Evolutionary conservation across 2,329 filamentous ascomycete species (phyloP).

Genomic region (Colletotrichum filicis): DNA sequence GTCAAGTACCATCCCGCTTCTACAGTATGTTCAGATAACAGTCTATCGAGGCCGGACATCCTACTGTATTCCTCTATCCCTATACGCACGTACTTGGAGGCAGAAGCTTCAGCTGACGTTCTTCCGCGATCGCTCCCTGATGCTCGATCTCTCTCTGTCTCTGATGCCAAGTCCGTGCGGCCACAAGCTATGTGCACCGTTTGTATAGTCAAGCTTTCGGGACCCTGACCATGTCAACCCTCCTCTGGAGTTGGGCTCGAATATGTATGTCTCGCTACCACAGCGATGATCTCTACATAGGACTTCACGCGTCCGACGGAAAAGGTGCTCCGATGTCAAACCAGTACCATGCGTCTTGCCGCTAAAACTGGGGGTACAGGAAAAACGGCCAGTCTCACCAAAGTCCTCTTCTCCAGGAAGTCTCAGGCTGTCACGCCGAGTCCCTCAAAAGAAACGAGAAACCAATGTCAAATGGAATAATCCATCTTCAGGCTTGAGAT

Average conservation of each 20-base stretch:
- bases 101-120: not conserved
- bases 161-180: not conserved
- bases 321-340: not conserved
- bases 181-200: not conserved
- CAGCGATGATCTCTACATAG: conserved; percentile 11
- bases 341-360: not conserved
- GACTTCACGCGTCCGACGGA: not conserved
- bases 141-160: not conserved
- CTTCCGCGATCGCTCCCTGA: not conserved
- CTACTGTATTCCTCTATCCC: not conserved
- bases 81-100: not conserved
- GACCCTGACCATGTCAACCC: not conserved
- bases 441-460: not conserved
- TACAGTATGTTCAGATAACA: not conserved
- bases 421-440: not conserved
- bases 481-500: not conserved
- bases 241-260: not conserved
- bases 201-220: not conserved
- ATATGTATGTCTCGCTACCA: conserved; percentile 2
- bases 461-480: not conserved
- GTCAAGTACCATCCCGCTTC: not conserved
- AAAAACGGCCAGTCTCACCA: not conserved
- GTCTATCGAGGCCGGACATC: not conserved
- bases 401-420: not conserved
- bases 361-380: not conserved